A percentile compares a stretch with the other conserved stretches of the same genome.
phyloP scores from a whole-genome alignment of 495 filamentous ascomycete genomes.

The Daldinia decipiens region DNA sequence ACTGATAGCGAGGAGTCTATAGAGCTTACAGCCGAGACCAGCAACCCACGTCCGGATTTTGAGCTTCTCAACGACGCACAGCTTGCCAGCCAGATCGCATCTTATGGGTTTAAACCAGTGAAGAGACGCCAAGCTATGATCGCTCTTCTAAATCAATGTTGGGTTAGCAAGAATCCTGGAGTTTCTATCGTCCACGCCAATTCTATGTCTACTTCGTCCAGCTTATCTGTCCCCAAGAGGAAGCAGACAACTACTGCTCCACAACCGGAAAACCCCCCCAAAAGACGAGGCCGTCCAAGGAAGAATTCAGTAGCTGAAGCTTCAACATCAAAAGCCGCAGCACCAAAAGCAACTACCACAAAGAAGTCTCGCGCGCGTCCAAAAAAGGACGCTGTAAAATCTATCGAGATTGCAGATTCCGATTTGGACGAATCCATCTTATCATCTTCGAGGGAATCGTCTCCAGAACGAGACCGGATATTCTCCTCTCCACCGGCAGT shows the following conservation, averaged over 20 bases:
- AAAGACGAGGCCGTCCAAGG: conserved; percentile 57
- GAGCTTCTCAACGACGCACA: conserved; percentile 70
- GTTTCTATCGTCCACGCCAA: conserved; percentile 15
- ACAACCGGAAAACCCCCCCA: conserved; percentile 39
- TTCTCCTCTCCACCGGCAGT: conserved; percentile 51
- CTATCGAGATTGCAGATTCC: conserved; percentile 74
- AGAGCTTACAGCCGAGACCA: conserved; percentile 21
- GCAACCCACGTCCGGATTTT: conserved; percentile 66
- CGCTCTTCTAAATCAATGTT: conserved; percentile 75
- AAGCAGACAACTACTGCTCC: conserved; percentile 13
- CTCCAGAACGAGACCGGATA: conserved; percentile 47
- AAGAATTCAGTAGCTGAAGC: conserved; percentile 45
- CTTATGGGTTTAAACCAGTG: conserved; percentile 79
- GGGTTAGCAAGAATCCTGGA: conserved; percentile 61
- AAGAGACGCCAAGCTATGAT: conserved; percentile 78
- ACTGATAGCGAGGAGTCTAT: not conserved
- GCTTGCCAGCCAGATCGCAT: conserved; percentile 68
- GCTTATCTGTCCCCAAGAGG: conserved; percentile 13
- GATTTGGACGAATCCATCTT: conserved; percentile 27
- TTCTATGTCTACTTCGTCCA: conserved; percentile 41
- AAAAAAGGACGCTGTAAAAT: conserved; percentile 33
- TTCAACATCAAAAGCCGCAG: conserved; percentile 17
- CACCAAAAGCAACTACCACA: conserved; percentile 35
- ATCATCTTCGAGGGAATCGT: conserved; percentile 52
- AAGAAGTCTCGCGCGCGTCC: conserved; percentile 31